phyloP scores from a whole-genome alignment of 176 grass and related monocot species.

The Triticum timopheevii region DNA sequence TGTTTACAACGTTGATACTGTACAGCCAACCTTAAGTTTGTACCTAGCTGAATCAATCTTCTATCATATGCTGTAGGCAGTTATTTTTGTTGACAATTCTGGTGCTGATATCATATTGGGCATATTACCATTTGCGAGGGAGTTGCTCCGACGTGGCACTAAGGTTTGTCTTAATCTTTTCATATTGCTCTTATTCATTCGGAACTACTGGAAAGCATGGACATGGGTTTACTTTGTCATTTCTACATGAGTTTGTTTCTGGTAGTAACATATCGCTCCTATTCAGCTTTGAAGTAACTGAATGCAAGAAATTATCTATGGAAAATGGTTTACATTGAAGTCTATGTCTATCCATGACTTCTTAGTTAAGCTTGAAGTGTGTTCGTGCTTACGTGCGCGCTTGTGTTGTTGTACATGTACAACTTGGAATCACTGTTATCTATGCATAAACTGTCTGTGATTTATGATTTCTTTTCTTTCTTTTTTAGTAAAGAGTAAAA shows the following conservation, averaged over 20 bases:
- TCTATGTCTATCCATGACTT: background rate
- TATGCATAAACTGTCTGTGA: background rate
- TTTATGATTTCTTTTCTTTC: slow-evolving; percentile 14
- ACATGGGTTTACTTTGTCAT: background rate
- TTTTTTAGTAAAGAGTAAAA: slow-evolving; percentile 24
- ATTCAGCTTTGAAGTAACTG: background rate
- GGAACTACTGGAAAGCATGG: background rate
- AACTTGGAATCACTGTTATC: background rate
- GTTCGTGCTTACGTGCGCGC: background rate
- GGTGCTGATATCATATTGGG: slow-evolving; percentile 97
- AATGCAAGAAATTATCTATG: background rate
- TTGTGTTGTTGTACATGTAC: background rate
- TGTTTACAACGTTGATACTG: background rate
- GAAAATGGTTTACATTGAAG: background rate
- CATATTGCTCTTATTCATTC: background rate
- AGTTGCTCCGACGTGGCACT: slow-evolving; percentile 82
- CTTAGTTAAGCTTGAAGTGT: background rate
- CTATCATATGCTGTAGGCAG: slow-evolving; percentile 47
- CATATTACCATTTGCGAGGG: slow-evolving; percentile 91
- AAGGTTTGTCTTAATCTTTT: slow-evolving; percentile 58
- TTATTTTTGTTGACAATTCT: slow-evolving; percentile 99
- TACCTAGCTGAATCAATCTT: slow-evolving; percentile 28
- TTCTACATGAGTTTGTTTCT: background rate
- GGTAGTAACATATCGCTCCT: background rate
- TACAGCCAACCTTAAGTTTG: slow-evolving; percentile 7